Base-by-base conservation (phyloP, 352 stramenopile species). In the Phytophthora citrophthora region DNA sequence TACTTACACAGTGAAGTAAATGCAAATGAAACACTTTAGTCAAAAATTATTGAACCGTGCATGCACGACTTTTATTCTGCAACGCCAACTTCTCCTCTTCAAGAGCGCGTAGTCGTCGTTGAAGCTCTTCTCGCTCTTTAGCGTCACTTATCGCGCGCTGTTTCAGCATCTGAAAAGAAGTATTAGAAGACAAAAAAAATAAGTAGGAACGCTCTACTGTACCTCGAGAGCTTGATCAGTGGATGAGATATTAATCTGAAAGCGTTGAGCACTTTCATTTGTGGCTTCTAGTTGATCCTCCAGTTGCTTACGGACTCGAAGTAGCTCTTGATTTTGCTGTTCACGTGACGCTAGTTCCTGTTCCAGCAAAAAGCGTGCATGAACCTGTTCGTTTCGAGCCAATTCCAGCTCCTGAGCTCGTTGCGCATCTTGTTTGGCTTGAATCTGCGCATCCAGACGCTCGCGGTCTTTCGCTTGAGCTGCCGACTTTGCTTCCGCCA, bases 71-170 rank as follows among this genome's bases (percentile, higher is more conserved):
- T 66, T 88, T 89, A 44, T 64, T 69, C 23, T 86, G 70, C 40
- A 88, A 66, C 39, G 74, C 78, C 23, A 84, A 53, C 48, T 88
- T 90, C 50, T 88, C 78, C 38, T 86, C 81, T 45, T 88, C 78
- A 1, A 90, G 68, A 10, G 68, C 61, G 12, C 69, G 71, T 24
- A 90, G 41, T 39, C 81, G 68, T 20, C 68, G 62, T 51, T 88
- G 78, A 5, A 90, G 72, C 57, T 86, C 76, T 40, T 90, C 78
- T 40, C 78, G 76, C 44, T 88, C 81, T 31, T 77, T 76, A 3
- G 72, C 69, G 55, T 90, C 81, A 27, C 67, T 70, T 8, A 63
- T 55, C 43, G 82, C 70, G 5, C 70, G 75, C 29, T 81, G 69
- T 32, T 81, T 79, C 11, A 88, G 40, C 26, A 90, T 58, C 81